A percentile compares a stretch with the other conserved stretches of the same genome.
These are phyloP conservation scores for Aspergillus funiculosus DNA, from an alignment of 495 filamentous ascomycete species.

Conservation along the genomic window DNA sequence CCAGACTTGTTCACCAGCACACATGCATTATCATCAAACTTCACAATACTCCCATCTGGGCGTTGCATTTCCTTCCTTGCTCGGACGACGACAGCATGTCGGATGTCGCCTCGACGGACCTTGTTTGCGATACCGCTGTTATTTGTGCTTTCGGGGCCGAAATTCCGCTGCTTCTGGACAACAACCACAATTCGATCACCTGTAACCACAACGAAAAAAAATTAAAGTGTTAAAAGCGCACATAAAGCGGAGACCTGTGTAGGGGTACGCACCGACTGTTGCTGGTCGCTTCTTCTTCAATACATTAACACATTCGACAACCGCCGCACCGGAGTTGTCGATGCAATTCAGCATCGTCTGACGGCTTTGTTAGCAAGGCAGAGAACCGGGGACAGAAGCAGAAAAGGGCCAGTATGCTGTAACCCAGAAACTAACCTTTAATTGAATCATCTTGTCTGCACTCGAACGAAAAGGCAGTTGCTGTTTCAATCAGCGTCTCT, in stretches of 20 bases:
- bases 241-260: neutral
- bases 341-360: conserved; percentile 99
- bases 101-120: conserved; percentile 92
- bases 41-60: conserved; percentile 79
- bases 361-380: conserved; percentile 4
- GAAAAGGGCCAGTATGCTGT: neutral
- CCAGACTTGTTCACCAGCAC: conserved; percentile 96
- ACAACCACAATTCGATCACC: conserved; percentile 97
- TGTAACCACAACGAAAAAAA: conserved; percentile 27
- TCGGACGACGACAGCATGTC: conserved; percentile 92
- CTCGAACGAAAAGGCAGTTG: no score
- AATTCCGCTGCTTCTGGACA: conserved; percentile 87
- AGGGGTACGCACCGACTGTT: conserved; percentile 66
- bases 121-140: conserved; percentile 70
- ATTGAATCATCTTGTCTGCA: conserved; percentile 81
- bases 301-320: conserved; percentile 94
- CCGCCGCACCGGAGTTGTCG: conserved; percentile 97
- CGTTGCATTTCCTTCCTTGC: conserved; percentile 81
- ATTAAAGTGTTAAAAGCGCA: conserved; percentile 7
- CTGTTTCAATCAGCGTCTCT: neutral
- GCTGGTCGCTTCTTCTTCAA: conserved; percentile 85
- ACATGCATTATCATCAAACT: conserved; percentile 97
- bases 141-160: conserved; percentile 56
- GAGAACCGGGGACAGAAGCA: neutral
- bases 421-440: conserved; percentile 64